These are phyloP conservation scores for Saturnispora serradocipensis DNA, from an alignment of 805 yeast genomes.

Conservation along the genomic window DNA sequence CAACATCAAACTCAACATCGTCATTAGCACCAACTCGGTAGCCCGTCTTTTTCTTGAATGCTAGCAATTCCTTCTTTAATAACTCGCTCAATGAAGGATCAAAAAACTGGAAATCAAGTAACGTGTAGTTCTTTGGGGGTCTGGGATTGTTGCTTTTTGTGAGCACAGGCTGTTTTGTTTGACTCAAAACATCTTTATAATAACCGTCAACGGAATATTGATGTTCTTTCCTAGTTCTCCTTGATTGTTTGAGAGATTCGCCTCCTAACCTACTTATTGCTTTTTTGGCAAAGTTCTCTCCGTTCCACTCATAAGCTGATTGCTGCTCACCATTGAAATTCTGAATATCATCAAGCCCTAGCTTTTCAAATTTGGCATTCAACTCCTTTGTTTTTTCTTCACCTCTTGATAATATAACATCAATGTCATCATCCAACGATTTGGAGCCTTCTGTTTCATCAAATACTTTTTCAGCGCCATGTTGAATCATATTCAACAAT, in stretches of 20 bases:
- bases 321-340: conserved; percentile 69
- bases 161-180: conserved; percentile 25
- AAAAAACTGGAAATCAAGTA: conserved; percentile 71
- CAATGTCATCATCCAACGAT: conserved; percentile 50
- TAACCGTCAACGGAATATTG: conserved; percentile 70
- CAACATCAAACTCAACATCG: conserved; percentile 48
- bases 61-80: conserved; percentile 56
- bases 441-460: conserved; percentile 31
- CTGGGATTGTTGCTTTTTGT: conserved; percentile 35
- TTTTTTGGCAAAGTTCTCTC: conserved; percentile 69
- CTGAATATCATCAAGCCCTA: conserved; percentile 90
- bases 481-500: conserved; percentile 89
- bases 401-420: conserved; percentile 70
- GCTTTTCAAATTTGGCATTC: conserved; percentile 71
- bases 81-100: conserved; percentile 43
- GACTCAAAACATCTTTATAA: conserved; percentile 55
- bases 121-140: conserved; percentile 54
- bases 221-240: conserved; percentile 70
- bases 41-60: conserved; percentile 50
- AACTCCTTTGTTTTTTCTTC: conserved; percentile 71
- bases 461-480: conserved; percentile 87
- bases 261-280: conserved; percentile 34
- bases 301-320: conserved; percentile 96
- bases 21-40: conserved; percentile 48
- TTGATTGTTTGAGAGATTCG: conserved; percentile 66